These are phyloP conservation scores for Adansonia grandidieri DNA, from an alignment of 441 rosid genomes.

Conservation along the genomic window DNA sequence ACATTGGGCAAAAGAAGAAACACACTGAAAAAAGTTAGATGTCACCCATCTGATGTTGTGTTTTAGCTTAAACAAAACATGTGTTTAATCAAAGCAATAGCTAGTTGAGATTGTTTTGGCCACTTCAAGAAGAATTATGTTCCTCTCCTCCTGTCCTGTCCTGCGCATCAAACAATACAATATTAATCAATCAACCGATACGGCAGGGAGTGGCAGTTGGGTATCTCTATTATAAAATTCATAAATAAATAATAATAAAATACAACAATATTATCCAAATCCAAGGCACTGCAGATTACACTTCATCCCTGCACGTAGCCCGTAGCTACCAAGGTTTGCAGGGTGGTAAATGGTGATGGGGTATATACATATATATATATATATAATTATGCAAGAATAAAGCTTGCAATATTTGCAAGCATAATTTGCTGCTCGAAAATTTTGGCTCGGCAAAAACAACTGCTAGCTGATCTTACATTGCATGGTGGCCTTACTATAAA, in stretches of 20 bases:
- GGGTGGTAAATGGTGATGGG: background rate
- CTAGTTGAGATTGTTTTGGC: background rate
- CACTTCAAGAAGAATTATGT: background rate
- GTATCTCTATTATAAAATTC: background rate
- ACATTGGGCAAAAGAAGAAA: background rate
- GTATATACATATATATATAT: background rate
- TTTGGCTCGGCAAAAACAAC: background rate
- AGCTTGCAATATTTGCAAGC: background rate
- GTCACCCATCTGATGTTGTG: slow-evolving; percentile 4
- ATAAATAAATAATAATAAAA: background rate
- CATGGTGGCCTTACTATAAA: background rate
- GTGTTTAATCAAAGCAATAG: background rate
- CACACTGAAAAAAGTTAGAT: background rate
- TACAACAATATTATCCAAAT: background rate
- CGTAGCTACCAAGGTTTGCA: slow-evolving; percentile 1
- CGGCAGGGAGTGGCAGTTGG: background rate
- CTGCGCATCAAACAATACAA: background rate
- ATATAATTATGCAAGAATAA: background rate
- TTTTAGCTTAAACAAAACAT: background rate
- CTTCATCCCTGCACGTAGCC: slow-evolving; percentile 7
- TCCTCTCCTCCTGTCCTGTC: background rate
- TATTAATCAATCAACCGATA: background rate
- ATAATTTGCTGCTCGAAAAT: background rate
- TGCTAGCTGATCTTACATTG: background rate
- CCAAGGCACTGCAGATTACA: background rate